Base-by-base conservation (phyloP, 441 rosid genomes). In the Populus trichocarpa region DNA sequence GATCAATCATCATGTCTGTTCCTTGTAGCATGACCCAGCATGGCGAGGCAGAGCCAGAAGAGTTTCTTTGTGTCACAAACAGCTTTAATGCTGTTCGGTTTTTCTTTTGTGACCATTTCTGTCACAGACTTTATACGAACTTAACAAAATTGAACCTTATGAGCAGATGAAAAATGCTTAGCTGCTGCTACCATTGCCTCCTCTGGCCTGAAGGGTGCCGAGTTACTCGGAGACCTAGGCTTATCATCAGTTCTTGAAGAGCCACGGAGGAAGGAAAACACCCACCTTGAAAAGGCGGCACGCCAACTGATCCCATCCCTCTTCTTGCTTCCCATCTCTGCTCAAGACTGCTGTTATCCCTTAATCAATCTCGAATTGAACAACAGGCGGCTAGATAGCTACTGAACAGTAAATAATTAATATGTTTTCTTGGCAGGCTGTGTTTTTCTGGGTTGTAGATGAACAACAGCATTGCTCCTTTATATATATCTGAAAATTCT, bases 141-240 rank as follows among this genome's bases (percentile, higher is more conserved):
- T 46, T 46, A 87, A 71, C 84, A 71, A 33, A 81, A 78, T 8
- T 23, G 72, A 18, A 86, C 71, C 74, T 84, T 88, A 46, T 80
- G 84, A 63, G 74, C 81, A 66, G 84, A 65, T 22, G 84, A 81
- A 78, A 86, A 88, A 70, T 86, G 89, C 72, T 82, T 88, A n/a
- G 85, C 70, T n/a, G 86, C 87, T 28, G 75, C 72, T 13, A 50
- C 75, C 14, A 82, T 64, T 4, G 74, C 73, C 3, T 72, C 82
- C 61, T 82, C 87, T 20, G 84, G 68, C 28, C 28, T 69, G 18
- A 28, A 10, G n/a, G 74, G 67, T 14, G 46, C 28, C 1, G 20
- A 42, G 23, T 32, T 46, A 33, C 12, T n/a, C 30, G 67, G 22
- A 50, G 53, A 25, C 8, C 32, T 67, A 2, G 6, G 14, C 20